phyloP scores from a whole-genome alignment of 192 early-diverging fungal species.

The Coemansia sp. region DNA sequence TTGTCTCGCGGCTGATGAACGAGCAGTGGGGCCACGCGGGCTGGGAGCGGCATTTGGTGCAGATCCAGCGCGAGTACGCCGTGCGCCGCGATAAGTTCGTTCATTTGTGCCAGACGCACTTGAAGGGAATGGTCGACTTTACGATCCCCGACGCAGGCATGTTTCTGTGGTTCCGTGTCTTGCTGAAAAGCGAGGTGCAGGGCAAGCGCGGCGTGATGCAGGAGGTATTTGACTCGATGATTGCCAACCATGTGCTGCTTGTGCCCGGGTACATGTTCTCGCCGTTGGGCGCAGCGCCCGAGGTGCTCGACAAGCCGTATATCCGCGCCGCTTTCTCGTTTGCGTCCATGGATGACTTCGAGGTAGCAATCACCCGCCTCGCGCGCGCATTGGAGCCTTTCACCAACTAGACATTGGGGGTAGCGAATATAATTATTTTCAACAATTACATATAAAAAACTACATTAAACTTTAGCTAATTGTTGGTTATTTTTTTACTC shows the following conservation, averaged over 20 bases:
- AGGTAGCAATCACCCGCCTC: constrained; percentile 60
- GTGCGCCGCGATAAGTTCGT: constrained; percentile 69
- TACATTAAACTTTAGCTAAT: too few relatives aligned
- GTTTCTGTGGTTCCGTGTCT: constrained; percentile 85
- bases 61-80: constrained; percentile 73
- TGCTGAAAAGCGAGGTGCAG: constrained; percentile 39
- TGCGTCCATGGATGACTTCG: constrained; percentile 61
- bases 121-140: constrained; percentile 63
- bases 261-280: constrained; percentile 68
- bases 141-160: constrained; percentile 71
- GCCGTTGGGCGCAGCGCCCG: constrained; percentile 46
- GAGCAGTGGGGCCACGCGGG: constrained; percentile 78
- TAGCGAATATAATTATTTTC: background rate
- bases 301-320: constrained; percentile 53
- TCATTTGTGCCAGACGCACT: constrained; percentile 56
- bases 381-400: constrained; percentile 56
- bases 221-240: constrained; percentile 58
- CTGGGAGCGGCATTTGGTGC: constrained; percentile 69
- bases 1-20: constrained; percentile 68
- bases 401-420: too few relatives aligned
- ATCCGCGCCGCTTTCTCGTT: constrained; percentile 71
- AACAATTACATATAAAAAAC: background rate
- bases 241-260: constrained; percentile 68
- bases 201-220: constrained; percentile 55
- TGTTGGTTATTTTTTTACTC: too few relatives aligned